These are phyloP conservation scores for Alternaria longipes DNA, from an alignment of 2,329 filamentous ascomycete genomes.

Conservation along the genomic window DNA sequence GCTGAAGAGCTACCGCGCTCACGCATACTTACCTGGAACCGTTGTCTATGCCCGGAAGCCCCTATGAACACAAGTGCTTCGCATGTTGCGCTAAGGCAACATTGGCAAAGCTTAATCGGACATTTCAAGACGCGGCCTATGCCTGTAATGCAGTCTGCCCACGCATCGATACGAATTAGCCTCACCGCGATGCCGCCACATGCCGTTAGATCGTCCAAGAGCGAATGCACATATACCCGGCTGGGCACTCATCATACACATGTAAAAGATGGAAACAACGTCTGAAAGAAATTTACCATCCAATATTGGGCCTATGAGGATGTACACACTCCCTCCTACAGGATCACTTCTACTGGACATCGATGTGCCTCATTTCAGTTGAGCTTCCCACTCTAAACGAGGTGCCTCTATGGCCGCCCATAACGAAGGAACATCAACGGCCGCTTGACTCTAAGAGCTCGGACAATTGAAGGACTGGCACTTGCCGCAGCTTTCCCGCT, in stretches of 20 bases:
- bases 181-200: neutral
- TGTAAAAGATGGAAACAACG: neutral
- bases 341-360: neutral
- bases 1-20: slow-evolving; percentile 43
- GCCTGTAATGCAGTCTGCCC: neutral
- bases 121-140: neutral
- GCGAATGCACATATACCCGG: neutral
- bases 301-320: neutral
- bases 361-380: neutral
- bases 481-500: neutral
- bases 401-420: neutral
- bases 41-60: slow-evolving; percentile 51
- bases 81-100: neutral
- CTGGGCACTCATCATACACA: neutral
- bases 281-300: neutral
- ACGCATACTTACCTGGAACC: slow-evolving; percentile 50
- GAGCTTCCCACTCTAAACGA: neutral
- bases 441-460: neutral
- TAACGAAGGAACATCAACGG: neutral
- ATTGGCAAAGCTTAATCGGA: neutral
- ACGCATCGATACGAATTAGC: neutral
- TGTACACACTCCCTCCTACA: neutral
- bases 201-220: rapidly evolving
- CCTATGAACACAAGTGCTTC: slow-evolving; percentile 18
- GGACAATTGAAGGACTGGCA: neutral